Conservation (phyloP, 495 filamentous ascomycete genomes). For the Talaromyces thailandensis region DNA sequence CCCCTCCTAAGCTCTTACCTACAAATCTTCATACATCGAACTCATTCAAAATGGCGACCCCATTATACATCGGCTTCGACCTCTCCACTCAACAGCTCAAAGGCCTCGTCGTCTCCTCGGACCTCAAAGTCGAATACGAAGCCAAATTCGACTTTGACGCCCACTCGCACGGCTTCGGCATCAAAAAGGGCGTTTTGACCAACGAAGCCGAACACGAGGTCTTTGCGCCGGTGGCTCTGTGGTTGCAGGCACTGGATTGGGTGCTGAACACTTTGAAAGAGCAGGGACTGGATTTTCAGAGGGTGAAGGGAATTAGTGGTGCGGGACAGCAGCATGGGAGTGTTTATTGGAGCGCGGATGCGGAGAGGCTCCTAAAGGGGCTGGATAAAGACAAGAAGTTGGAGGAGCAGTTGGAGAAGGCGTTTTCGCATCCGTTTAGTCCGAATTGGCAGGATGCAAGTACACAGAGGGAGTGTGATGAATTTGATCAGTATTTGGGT, state of each 20-base stretch:
- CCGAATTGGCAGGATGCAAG: slow-evolving; percentile 98
- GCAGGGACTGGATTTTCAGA: slow-evolving; percentile 64
- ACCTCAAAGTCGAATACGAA: slow-evolving; percentile 55
- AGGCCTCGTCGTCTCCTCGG: slow-evolving; percentile 76
- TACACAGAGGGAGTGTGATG: slow-evolving; percentile 84
- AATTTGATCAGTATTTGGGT: slow-evolving; percentile 67
- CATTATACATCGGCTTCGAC: slow-evolving; percentile 22
- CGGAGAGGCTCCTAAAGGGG: slow-evolving; percentile 51
- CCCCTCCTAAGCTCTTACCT: too few relatives aligned
- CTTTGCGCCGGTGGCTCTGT: slow-evolving; percentile 86
- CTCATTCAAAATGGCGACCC: background rate
- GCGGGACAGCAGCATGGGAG: slow-evolving; percentile 97
- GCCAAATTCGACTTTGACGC: slow-evolving; percentile 33
- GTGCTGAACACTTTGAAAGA: slow-evolving; percentile 65
- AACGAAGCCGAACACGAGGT: slow-evolving; percentile 61
- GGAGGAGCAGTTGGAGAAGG: slow-evolving; percentile 59
- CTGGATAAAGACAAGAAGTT: slow-evolving; percentile 52
- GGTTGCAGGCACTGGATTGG: slow-evolving; percentile 84
- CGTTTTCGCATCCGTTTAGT: slow-evolving; percentile 78
- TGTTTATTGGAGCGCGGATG: slow-evolving; percentile 76
- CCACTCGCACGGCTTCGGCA: slow-evolving; percentile 62
- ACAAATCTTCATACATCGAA: too few relatives aligned
- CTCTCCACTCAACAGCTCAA: slow-evolving; percentile 96
- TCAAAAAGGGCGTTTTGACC: slow-evolving; percentile 78
- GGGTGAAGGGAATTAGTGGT: slow-evolving; percentile 75